Evolutionary conservation across 164 flowering plant genomes (phyloP).

Genomic region (Euptelea pleiosperma): DNA sequence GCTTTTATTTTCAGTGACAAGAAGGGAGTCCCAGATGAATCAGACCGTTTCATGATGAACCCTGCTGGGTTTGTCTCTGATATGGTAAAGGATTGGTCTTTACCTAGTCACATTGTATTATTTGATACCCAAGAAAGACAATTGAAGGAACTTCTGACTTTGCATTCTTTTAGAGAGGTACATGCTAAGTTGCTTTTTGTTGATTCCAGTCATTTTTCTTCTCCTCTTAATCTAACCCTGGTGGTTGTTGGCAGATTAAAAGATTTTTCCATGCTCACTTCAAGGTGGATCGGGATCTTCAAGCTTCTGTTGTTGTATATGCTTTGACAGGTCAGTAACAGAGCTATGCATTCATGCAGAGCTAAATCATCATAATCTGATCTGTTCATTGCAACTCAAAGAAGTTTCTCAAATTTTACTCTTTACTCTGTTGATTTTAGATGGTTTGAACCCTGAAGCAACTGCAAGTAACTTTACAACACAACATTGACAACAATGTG

Average conservation of each 20-base stretch:
- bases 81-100: slow-evolving; percentile 53
- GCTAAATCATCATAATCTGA: too few relatives aligned
- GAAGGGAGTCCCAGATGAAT: slow-evolving; percentile 58
- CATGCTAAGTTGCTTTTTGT: not conserved
- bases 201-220: not conserved
- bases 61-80: slow-evolving; percentile 57
- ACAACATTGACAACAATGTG: too few relatives aligned
- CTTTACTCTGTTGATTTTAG: too few relatives aligned
- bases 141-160: slow-evolving; percentile 46
- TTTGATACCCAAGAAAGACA: slow-evolving; percentile 68
- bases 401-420: too few relatives aligned
- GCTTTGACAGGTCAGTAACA: slow-evolving; percentile 24
- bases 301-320: slow-evolving; percentile 66
- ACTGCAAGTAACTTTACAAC: too few relatives aligned
- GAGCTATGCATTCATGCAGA: not conserved
- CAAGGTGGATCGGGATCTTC: slow-evolving; percentile 84
- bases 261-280: slow-evolving; percentile 92
- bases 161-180: slow-evolving; percentile 70
- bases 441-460: too few relatives aligned
- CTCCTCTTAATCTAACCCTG: not conserved
- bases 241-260: slow-evolving; percentile 38
- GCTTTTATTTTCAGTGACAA: slow-evolving; percentile 42
- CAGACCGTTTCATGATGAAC: slow-evolving; percentile 76
- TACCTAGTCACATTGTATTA: slow-evolving; percentile 77
- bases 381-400: too few relatives aligned